Evolutionary conservation across 73 alveolate genomes (phyloP), one percentile per base, ranked within the genome.

Genomic region (Paramecium octaurelia): DNA sequence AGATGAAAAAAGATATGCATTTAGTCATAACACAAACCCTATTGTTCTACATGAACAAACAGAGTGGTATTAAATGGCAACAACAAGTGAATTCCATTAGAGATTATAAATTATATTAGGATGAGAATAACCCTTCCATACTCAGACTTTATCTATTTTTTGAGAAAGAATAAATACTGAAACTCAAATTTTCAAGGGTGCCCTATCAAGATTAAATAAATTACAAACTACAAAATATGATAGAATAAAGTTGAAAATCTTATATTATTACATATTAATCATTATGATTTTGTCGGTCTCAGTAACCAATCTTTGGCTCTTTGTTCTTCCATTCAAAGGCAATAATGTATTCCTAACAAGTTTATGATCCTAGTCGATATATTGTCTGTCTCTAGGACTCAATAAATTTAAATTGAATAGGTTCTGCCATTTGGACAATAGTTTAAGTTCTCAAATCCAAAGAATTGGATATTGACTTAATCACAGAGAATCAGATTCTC

Each of bases 371-470:
- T 93, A 31, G 90, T 97, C 95, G 68, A 97, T 97, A 85, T 95
- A 96, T 31, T 97, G 94, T 21, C 85, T 93, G 69, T 96, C 98
- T 5, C 58, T 77, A 0, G 86, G 92, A 43, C 95, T 69, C 20
- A 98, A 92, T 69, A 96, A 85, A 40, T 92, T 83, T 68, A 85
- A 58, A 87, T 96, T 97, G 58, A 97, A 95, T 44, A 98, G 95
- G 10, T 96, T 80, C 97, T 95, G 84, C 95, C 98, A 93, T 97
- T 96, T 16, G 99, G 99, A 85, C 92, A 92, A 42, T 68, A 88
- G 23, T 99, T 98, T 24, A 98, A 88, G 70, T 98, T 98, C 93
- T 98, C 99, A 85, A 98, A 97, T 64, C 96, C 94, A 23, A 90
- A 86, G 75, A 46, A 88, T 11, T 86, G 93, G 31, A 69, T 31